Base-by-base conservation (phyloP, 768 basidiomycete species). In the Suillus luteus region DNA sequence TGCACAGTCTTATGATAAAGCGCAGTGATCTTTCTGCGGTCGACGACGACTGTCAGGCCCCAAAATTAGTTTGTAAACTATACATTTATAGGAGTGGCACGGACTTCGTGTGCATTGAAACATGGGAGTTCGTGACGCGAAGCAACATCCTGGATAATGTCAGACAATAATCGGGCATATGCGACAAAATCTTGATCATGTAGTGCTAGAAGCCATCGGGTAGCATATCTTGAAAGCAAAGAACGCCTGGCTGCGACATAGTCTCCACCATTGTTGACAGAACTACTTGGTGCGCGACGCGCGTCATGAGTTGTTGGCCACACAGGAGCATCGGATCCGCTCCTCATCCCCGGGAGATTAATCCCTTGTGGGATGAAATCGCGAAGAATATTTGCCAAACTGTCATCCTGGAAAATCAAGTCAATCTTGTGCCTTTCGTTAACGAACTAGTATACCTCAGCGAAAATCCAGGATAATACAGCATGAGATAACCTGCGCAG, bases 401-500 rank as follows among this genome's bases (percentile, higher is more conserved):
- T 83, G 58, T 87, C 82, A 67, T 93, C 91, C 90, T 91, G 60
- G 24, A 51, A 19, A 51, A 37, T 35, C 46, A 12, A 58, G 61
- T 58, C 24, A 51, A 58, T 40, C 35, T 37, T 15, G 54, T 35
- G 51, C 17, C 60, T 15, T 22, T 19, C 5, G 12, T 33, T 22
- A 41, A 9, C 17, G 40, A 14, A 55, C 10, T 7, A 31, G 6
- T 78, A 62, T 65, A 91, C 92, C 81, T 93, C 91, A 5, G 85
- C 81, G 59, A 92, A 75, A 48, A 93, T 85, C 93, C 93, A 95
- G 19, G 75, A 76, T 7, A 93, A 66, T 1, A 92, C 77, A 19
- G 79, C 78, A 59, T 81, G 80, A 10, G 86, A 80, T 35, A 94
- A 78, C 54, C 91, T 79, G 60, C 81, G 83, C 57, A 89, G 72